A percentile compares a stretch with the other conserved stretches of the same genome.
Conservation (phyloP, 371 early-diverging fungal species). For the Mortierella sp. region DNA sequence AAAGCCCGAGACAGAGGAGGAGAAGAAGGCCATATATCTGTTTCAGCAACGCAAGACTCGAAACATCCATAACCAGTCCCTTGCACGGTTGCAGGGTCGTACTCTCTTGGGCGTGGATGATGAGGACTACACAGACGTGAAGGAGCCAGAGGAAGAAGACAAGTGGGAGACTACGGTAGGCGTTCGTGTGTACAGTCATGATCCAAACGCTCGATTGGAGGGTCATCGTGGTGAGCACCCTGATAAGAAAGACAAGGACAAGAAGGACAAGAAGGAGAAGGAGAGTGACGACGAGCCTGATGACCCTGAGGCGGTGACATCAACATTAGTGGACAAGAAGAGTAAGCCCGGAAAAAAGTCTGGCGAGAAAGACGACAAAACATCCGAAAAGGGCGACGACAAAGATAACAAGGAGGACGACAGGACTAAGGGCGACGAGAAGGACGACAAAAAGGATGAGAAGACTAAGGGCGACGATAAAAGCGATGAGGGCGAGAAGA, state of each 20-base stretch:
- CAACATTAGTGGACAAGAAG: constrained; percentile 31
- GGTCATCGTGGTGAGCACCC: constrained; percentile 30
- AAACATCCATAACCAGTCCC: constrained; percentile 20
- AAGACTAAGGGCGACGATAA: constrained; percentile 5
- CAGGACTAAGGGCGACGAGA: too few species aligned
- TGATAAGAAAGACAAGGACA: background rate
- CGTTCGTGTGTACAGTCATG: constrained; percentile 34
- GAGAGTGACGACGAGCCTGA: background rate
- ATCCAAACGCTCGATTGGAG: constrained; percentile 10
- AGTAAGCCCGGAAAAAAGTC: constrained; percentile 2
- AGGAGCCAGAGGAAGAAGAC: constrained; percentile 17
- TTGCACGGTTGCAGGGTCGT: constrained; percentile 25
- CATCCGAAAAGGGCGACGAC: background rate
- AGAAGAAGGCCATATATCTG: background rate
- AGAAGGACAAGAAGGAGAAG: background rate
- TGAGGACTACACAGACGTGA: constrained; percentile 27
- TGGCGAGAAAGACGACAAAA: constrained; percentile 10
- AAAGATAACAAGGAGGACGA: too few species aligned
- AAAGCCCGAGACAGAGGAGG: background rate
- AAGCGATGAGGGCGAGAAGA: constrained; percentile 2
- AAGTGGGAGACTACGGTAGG: constrained; percentile 37
- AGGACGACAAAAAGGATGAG: constrained; percentile 7
- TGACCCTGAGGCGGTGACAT: constrained; percentile 35
- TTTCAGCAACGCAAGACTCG: constrained; percentile 38
- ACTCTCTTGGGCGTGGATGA: constrained; percentile 32